Conservation (phyloP, 192 early-diverging fungal species). For the Podila minutissima region DNA sequence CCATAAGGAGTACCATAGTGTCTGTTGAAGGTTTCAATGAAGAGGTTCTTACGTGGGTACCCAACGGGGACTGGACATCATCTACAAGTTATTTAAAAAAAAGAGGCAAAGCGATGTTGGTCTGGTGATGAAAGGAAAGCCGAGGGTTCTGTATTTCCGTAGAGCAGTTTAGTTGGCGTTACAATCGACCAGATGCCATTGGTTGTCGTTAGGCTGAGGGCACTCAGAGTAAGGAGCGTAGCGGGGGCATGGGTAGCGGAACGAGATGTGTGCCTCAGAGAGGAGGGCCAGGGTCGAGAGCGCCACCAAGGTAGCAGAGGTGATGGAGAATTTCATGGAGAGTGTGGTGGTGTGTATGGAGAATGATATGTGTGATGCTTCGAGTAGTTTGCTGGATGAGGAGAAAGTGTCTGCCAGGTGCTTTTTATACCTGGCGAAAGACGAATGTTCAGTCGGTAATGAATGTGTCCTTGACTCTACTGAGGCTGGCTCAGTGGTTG, state of each 20-base stretch:
- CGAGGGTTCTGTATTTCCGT: background rate
- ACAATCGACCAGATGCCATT: conserved; percentile 39
- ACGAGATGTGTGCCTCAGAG: conserved; percentile 45
- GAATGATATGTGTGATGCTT: background rate
- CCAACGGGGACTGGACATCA: conserved; percentile 42
- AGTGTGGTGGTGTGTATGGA: background rate
- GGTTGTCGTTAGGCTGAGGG: conserved; percentile 25
- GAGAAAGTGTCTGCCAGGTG: background rate
- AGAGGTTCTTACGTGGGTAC: conserved; percentile 20
- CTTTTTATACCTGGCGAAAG: no score
- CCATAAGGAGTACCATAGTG: background rate
- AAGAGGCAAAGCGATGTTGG: background rate
- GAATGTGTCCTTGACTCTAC: no score
- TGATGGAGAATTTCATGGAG: conserved; percentile 24
- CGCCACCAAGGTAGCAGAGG: conserved; percentile 11
- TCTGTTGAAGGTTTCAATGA: background rate
- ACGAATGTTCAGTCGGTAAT: no score
- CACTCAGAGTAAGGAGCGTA: conserved; percentile 37
- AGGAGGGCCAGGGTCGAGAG: conserved; percentile 29
- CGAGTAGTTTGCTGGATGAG: background rate
- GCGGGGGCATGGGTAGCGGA: conserved; percentile 49
- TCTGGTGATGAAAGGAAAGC: no score
- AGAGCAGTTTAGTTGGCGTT: background rate
- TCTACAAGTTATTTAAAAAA: background rate
- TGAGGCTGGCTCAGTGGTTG: no score